phyloP scores from a whole-genome alignment of 2,329 filamentous ascomycete species.

The Calonectria montana region DNA sequence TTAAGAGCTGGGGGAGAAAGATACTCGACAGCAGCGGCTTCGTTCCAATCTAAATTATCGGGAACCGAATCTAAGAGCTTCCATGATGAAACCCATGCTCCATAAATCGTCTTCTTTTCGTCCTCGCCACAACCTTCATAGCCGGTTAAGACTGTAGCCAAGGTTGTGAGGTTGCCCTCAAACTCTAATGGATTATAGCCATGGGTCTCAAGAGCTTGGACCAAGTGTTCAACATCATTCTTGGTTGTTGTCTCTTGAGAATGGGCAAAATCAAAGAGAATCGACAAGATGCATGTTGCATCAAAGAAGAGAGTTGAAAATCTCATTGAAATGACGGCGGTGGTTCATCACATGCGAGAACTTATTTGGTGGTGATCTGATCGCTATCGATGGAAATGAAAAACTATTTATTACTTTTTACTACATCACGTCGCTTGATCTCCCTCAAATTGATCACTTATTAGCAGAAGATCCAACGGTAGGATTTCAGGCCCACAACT shows the following conservation, averaged over 20 bases:
- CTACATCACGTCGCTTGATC: no score
- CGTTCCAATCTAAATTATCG: not conserved
- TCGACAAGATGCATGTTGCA: not conserved
- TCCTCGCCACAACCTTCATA: not conserved
- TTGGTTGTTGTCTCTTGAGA: not conserved
- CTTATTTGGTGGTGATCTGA: no score
- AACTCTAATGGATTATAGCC: not conserved
- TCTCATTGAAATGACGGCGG: no score
- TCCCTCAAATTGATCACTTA: no score
- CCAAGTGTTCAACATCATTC: not conserved
- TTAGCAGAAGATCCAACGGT: no score
- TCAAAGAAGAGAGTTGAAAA: not conserved
- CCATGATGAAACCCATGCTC: not conserved
- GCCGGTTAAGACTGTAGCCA: not conserved
- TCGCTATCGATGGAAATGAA: no score
- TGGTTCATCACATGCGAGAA: no score
- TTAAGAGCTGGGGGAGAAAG: not conserved
- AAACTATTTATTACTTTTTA: no score
- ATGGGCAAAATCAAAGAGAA: not conserved
- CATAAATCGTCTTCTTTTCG: not conserved
- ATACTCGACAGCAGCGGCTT: not conserved
- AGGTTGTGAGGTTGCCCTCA: not conserved
- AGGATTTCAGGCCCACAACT: no score
- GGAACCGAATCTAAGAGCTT: not conserved
- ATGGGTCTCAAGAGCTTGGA: not conserved